Base-by-base conservation (phyloP, 2,329 filamentous ascomycete species). In the Fusarium brachygibbosum region DNA sequence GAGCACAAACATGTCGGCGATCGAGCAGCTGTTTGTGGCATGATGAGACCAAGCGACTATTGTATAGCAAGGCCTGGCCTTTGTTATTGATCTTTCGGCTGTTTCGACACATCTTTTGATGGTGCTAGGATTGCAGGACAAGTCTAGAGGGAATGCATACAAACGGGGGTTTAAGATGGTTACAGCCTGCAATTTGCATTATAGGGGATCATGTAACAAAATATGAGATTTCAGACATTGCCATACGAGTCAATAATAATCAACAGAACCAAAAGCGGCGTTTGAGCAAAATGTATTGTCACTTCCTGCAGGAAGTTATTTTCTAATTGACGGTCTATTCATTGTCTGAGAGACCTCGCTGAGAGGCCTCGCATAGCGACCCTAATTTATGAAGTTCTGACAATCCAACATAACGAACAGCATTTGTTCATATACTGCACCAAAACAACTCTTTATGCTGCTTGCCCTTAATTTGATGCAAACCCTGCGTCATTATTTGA, bases 121-220 rank as follows among this genome's bases (percentile, higher is more conserved):
- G 45, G 37, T 51, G 35, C 34, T 70, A 59, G 49, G 45, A 40
- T 53, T 53, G 53, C 25, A 70, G 45, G 52, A 38, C 44, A 55
- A 35, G 49, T 68, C 59, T 56, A 64, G 63, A 48, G 45, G 55
- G 51, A 46, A 53, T 48, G 58, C 62, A 71, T 63, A 67, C 70
- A 63, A 58, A 54, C 44, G 41, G 50, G 56, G 60, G 35, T 16
- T 45, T 53, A 55, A 51, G 57, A 49, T 45, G 52, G 63, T 63
- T 66, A 56, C 54, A 54, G 51, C 63, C 40, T 65, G 54, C 54
- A 50, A 62, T 64, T 69, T 69, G 54, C 63, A 63, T 73, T 70
- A 46, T 69, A 66, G 58, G 54, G 55, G 60, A 55, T 25, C 66
- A 69, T 73, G 62, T 71, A 70, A 64, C 48, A 61, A 58, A 69